These are phyloP conservation scores for Ichthyophthirius multifiliis DNA, from an alignment of 169 alveolate genomes.

Conservation along the genomic window DNA sequence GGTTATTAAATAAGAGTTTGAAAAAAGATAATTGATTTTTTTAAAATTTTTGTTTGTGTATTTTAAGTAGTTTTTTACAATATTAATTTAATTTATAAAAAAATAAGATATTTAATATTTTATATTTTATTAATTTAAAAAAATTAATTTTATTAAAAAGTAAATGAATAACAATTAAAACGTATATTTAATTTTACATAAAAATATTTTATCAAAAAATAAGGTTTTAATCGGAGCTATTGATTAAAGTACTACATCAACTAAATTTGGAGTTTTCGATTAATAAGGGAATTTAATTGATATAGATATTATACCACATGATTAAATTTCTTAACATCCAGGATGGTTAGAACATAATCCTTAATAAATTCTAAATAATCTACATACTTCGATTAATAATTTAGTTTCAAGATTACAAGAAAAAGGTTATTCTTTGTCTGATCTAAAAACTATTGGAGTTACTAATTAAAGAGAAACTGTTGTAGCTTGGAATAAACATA, in stretches of 20 bases:
- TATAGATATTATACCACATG: slow-evolving; percentile 34
- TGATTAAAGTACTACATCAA: slow-evolving; percentile 56
- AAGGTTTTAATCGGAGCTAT: neutral
- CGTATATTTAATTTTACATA: too few species aligned
- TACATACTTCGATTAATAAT: slow-evolving; percentile 6
- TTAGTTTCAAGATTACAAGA: neutral
- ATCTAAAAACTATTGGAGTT: slow-evolving; percentile 49
- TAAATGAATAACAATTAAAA: too few species aligned
- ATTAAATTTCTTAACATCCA: slow-evolving; percentile 52
- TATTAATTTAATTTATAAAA: too few species aligned
- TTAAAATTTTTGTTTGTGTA: too few species aligned
- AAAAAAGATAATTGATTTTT: too few species aligned
- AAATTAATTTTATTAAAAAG: too few species aligned
- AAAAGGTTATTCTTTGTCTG: neutral
- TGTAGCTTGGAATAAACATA: slow-evolving; percentile 68
- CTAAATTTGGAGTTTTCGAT: slow-evolving; percentile 44
- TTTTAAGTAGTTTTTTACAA: too few species aligned
- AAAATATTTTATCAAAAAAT: neutral
- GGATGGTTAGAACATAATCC: slow-evolving; percentile 79
- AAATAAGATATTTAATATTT: too few species aligned
- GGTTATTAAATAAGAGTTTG: too few species aligned
- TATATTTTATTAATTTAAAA: too few species aligned
- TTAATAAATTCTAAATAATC: slow-evolving; percentile 37
- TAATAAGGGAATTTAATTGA: slow-evolving; percentile 30
- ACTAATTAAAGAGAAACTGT: slow-evolving; percentile 75